These are phyloP conservation scores for Neoboletus brunneissimus DNA, from an alignment of 768 basidiomycete species.

Conservation along the genomic window DNA sequence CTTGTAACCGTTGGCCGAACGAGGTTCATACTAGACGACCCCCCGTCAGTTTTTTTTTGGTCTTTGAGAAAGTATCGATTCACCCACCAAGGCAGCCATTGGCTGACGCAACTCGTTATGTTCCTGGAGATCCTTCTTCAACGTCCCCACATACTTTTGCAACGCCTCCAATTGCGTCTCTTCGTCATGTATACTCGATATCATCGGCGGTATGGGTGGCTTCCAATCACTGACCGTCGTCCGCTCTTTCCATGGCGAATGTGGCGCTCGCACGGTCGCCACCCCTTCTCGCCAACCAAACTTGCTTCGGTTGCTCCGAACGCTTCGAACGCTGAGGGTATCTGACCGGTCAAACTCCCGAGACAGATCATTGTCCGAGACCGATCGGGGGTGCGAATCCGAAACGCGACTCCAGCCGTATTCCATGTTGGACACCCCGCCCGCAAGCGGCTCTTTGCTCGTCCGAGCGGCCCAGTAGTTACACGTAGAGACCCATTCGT, in stretches of 20 bases:
- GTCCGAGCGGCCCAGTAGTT: slow-evolving; percentile 99
- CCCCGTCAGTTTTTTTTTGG: too few relatives aligned
- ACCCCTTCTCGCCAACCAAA: slow-evolving; percentile 70
- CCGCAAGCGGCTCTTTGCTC: slow-evolving; percentile 91
- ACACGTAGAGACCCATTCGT: slow-evolving; percentile 98
- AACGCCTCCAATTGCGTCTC: slow-evolving; percentile 90
- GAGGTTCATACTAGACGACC: slow-evolving; percentile 59
- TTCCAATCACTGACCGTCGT: slow-evolving; percentile 92
- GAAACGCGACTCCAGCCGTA: slow-evolving; percentile 92
- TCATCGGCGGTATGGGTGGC: slow-evolving; percentile 77
- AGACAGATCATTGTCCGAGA: slow-evolving; percentile 55
- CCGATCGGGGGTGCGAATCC: slow-evolving; percentile 53
- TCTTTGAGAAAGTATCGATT: not conserved
- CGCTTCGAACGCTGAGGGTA: slow-evolving; percentile 70
- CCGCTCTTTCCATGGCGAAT: slow-evolving; percentile 76
- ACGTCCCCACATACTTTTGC: slow-evolving; percentile 68
- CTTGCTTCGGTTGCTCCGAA: slow-evolving; percentile 69
- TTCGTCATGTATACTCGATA: slow-evolving; percentile 85
- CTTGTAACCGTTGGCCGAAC: slow-evolving; percentile 69
- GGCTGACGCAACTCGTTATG: slow-evolving; percentile 84
- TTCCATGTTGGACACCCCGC: slow-evolving; percentile 99
- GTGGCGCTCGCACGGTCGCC: slow-evolving; percentile 58
- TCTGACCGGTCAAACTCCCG: slow-evolving; percentile 55
- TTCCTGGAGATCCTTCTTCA: slow-evolving; percentile 75
- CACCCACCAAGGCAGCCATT: slow-evolving; percentile 70